Evolutionary conservation across 345 rosid species (phyloP), one percentile per base, ranked within the genome.

Genomic region (Mallotus nudiflorus): DNA sequence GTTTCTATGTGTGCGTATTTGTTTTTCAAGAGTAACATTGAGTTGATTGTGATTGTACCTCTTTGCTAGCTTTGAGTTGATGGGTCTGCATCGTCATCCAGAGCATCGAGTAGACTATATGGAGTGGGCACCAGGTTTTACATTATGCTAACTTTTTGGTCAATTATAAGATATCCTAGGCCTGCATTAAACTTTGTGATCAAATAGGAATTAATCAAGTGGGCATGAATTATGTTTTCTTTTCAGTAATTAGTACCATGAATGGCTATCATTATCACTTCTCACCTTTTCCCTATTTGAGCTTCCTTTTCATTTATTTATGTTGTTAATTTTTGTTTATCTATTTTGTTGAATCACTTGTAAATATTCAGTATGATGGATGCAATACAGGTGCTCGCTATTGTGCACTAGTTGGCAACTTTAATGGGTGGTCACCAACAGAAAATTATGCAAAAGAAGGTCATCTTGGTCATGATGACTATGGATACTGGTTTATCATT

Each of bases 121-220:
- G 95, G 97, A 94, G 40, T 91, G 98, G 97, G 98, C 93, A 78
- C 97, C 98, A 88, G 98, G 98, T 93, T 75, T 78, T 82, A 29
- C 69, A 59, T 68, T 19, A 51, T 12, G 28, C 66, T 69, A 25
- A 48, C n/a, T 25, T 27, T 44, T 65, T 65, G 24, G 65, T 72
- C 35, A 6, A 37, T 48, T 54, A 6, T n/a, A 49, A 20, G 24
- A 49, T 20, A 27, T 13, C 46, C 35, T 46, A 48, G 33, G 39
- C 35, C 48, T 22, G 46, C 15, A 33, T 60, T 2, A n/a, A 35
- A 14, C 57, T 31, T 54, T 55, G 13, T 0, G 48, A 55, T 14
- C 25, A 2, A 12, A 39, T 39, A 9, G 42, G 42, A 39, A 39
- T 39, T 9, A 9, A 42, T 42, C 1, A 8, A 9, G 46, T 42